Percentiles rank a stretch among this genome's conserved stretches.
Conservation (phyloP, 345 rosid genomes). For the Microcos paniculata region DNA sequence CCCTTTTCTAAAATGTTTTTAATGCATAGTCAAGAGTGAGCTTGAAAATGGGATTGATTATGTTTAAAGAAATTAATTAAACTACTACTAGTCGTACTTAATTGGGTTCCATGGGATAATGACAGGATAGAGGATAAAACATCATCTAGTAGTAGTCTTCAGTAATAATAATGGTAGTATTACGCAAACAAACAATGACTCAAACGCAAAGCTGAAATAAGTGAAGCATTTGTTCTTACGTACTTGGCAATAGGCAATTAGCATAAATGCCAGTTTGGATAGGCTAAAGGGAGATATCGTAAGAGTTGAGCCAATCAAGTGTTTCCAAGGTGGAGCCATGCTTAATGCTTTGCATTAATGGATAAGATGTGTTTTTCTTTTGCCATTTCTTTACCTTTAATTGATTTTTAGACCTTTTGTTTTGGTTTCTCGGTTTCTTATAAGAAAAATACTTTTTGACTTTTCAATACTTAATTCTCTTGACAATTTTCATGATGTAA, state of each 20-base stretch:
- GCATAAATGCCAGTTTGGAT: neutral
- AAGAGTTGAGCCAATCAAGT: constrained; percentile 12
- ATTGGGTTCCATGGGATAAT: constrained; percentile 2
- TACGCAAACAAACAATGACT: neutral
- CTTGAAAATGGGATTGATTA: constrained; percentile 10
- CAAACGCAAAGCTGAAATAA: neutral
- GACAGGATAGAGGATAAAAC: constrained; percentile 11
- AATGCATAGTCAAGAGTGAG: neutral
- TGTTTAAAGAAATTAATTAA: constrained; percentile 17
- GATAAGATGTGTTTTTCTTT: neutral
- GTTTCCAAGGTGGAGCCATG: neutral
- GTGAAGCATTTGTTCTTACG: neutral
- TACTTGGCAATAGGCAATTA: neutral
- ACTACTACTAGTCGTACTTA: neutral
- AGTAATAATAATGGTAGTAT: neutral
- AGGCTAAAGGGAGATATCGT: constrained; percentile 13
- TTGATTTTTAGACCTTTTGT: no score
- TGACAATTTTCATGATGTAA: no score
- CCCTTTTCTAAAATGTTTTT: neutral
- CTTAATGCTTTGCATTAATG: neutral
- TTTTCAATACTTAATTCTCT: no score
- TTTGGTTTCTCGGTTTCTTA: no score
- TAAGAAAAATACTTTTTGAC: no score
- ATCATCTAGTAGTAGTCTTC: neutral
- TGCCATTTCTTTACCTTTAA: neutral